These are phyloP conservation scores for Capillidium rhysosporum DNA, from an alignment of 371 early-diverging fungal species.

Conservation along the genomic window DNA sequence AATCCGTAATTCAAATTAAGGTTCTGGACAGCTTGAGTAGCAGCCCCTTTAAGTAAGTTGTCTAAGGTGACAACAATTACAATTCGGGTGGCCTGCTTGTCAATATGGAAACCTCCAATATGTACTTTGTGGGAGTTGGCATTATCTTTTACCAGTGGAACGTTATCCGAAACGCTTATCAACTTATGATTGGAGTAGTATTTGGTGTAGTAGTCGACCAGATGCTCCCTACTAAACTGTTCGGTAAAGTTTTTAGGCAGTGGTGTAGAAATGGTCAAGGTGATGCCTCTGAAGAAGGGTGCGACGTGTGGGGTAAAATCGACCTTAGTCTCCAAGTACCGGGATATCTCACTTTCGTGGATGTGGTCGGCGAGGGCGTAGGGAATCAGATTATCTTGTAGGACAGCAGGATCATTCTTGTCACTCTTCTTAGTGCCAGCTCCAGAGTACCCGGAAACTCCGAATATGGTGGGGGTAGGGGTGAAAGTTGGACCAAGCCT, in stretches of 20 bases:
- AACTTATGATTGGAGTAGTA: slow-evolving; percentile 58
- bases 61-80: slow-evolving; percentile 85
- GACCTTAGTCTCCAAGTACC: slow-evolving; percentile 41
- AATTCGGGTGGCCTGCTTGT: slow-evolving; percentile 59
- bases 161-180: slow-evolving; percentile 47
- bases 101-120: slow-evolving; percentile 72
- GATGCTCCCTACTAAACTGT: slow-evolving; percentile 18
- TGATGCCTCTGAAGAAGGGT: slow-evolving; percentile 82
- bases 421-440: slow-evolving; percentile 90
- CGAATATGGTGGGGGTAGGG: slow-evolving; percentile 76
- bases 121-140: slow-evolving; percentile 64
- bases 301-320: slow-evolving; percentile 85
- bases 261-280: slow-evolving; percentile 70
- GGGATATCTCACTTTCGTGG: slow-evolving; percentile 81
- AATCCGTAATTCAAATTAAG: slow-evolving; percentile 18
- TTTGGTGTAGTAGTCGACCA: slow-evolving; percentile 44
- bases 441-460: slow-evolving; percentile 91
- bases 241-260: slow-evolving; percentile 38
- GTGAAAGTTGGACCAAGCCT: slow-evolving; percentile 36
- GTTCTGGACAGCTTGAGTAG: slow-evolving; percentile 82
- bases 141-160: slow-evolving; percentile 78
- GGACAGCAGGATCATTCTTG: slow-evolving; percentile 72
- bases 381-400: slow-evolving; percentile 73
- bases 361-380: slow-evolving; percentile 87
- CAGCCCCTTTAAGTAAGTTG: slow-evolving; percentile 90